phyloP scores from a whole-genome alignment of 148 eudicot species.

The Gaultheria prostrata region DNA sequence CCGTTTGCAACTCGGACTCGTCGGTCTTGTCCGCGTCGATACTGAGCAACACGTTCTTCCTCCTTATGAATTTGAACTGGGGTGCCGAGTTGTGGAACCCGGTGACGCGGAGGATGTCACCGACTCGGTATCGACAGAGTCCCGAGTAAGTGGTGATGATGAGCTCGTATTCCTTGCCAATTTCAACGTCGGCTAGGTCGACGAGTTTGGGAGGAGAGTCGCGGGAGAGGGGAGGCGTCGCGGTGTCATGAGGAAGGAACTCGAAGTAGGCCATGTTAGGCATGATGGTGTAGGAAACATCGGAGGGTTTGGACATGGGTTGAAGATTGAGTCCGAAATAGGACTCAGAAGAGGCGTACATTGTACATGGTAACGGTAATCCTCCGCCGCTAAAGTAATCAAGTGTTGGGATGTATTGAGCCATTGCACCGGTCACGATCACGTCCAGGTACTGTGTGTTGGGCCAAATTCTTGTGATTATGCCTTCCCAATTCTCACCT shows the following conservation, averaged over 20 bases:
- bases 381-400: constrained; percentile 77
- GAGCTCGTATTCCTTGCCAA: constrained; percentile 72
- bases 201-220: constrained; percentile 41
- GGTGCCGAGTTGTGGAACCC: constrained; percentile 79
- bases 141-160: constrained; percentile 72
- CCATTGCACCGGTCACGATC: constrained; percentile 71
- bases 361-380: constrained; percentile 56
- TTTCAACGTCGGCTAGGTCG: constrained; percentile 54
- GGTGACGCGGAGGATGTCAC: constrained; percentile 67
- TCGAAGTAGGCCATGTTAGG: constrained; percentile 88
- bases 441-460: constrained; percentile 73
- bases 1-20: constrained; percentile 50
- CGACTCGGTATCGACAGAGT: constrained; percentile 67
- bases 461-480: constrained; percentile 77
- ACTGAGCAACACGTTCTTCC: constrained; percentile 67
- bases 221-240: constrained; percentile 9
- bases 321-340: constrained; percentile 70
- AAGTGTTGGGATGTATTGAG: constrained; percentile 62
- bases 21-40: constrained; percentile 60
- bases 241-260: constrained; percentile 57
- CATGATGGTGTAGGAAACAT: constrained; percentile 74
- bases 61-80: constrained; percentile 61
- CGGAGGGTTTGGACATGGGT: constrained; percentile 61
- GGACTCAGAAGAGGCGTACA: constrained; percentile 71
- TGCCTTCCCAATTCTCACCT: constrained; percentile 67